Evolutionary conservation across 176 grass and related monocot species (phyloP).

Genomic region (Olyra latifolia): DNA sequence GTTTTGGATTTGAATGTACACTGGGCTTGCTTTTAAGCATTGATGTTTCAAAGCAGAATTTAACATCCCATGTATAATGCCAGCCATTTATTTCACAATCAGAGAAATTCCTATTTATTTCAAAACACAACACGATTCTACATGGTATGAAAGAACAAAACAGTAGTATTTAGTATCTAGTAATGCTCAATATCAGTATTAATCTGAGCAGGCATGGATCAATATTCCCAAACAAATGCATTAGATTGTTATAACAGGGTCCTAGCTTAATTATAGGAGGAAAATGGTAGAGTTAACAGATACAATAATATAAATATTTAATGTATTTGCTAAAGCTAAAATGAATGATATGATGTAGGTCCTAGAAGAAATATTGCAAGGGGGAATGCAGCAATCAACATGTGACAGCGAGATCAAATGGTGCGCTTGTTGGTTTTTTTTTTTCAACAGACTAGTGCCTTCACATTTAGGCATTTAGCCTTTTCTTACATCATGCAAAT

Average conservation of each 20-base stretch:
- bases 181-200: background rate
- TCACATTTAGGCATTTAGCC: too few species aligned
- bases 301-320: background rate
- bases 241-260: background rate
- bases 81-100: background rate
- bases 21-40: background rate
- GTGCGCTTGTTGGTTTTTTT: background rate
- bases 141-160: background rate
- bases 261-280: background rate
- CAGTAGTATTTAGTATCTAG: background rate
- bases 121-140: background rate
- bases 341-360: background rate
- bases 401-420: background rate
- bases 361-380: background rate
- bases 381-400: background rate
- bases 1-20: background rate
- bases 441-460: background rate
- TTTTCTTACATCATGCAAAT: background rate
- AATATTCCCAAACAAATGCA: background rate
- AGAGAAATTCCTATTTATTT: background rate
- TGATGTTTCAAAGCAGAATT: conserved; percentile 9
- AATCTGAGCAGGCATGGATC: background rate
- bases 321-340: background rate
- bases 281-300: background rate
- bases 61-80: background rate